phyloP scores from a whole-genome alignment of 2,329 filamentous ascomycete genomes.

The Pseudogymnoascus sp. region DNA sequence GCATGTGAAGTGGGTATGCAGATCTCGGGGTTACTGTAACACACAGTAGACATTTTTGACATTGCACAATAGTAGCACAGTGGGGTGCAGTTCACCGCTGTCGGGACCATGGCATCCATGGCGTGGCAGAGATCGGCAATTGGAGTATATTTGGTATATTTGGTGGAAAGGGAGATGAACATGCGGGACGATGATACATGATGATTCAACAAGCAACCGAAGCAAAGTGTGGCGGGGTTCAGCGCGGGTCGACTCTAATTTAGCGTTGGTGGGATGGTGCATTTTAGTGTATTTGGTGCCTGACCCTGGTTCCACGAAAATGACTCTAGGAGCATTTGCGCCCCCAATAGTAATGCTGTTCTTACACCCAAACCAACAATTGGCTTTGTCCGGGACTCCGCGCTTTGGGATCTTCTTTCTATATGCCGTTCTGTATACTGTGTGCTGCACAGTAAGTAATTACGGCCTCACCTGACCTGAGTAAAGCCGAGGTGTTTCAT shows the following conservation, averaged over 20 bases:
- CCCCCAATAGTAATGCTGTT: neutral
- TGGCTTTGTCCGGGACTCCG: neutral
- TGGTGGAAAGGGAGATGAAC: neutral
- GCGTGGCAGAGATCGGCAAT: neutral
- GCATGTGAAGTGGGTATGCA: neutral
- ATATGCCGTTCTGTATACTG: neutral
- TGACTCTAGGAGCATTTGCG: neutral
- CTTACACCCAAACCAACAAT: neutral
- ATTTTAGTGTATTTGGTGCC: neutral
- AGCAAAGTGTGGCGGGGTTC: neutral
- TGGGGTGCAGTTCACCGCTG: neutral
- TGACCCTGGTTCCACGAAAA: neutral
- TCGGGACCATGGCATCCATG: neutral
- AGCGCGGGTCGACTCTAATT: neutral
- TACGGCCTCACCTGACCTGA: neutral
- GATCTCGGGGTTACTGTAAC: neutral
- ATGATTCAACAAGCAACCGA: neutral
- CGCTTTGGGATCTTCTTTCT: neutral
- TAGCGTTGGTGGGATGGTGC: constrained; percentile 2
- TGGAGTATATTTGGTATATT: neutral
- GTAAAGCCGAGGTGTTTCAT: neutral
- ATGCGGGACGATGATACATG: neutral
- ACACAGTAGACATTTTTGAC: neutral
- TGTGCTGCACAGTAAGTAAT: neutral
- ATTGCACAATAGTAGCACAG: neutral